phyloP scores from a whole-genome alignment of 345 rosid genomes.

The Laguncularia racemosa region DNA sequence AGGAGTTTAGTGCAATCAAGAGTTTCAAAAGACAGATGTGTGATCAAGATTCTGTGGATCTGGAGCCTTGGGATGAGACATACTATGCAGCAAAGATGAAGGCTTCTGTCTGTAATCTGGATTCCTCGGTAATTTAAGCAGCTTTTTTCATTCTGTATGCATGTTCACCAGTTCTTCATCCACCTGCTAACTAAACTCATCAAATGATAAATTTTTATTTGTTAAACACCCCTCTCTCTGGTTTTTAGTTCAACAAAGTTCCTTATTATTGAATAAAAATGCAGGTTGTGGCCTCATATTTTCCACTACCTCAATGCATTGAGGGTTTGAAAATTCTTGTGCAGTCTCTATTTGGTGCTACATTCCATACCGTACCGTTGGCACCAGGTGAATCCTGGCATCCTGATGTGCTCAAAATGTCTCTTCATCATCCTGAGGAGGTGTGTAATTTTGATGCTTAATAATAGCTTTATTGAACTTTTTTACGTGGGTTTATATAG shows the following conservation, averaged over 20 bases:
- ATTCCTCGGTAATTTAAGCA: slow-evolving; percentile 58
- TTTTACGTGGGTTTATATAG: too few relatives aligned
- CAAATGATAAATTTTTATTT: too few relatives aligned
- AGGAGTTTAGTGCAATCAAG: slow-evolving; percentile 68
- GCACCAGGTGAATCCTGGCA: slow-evolving; percentile 97
- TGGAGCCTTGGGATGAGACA: slow-evolving; percentile 97
- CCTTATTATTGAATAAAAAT: background rate
- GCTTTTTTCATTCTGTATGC: slow-evolving; percentile 9
- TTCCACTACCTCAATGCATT: slow-evolving; percentile 72
- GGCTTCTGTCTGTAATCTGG: slow-evolving; percentile 61
- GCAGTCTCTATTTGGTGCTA: slow-evolving; percentile 77
- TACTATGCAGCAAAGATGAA: slow-evolving; percentile 79
- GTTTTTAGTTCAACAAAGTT: too few relatives aligned
- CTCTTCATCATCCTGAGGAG: slow-evolving; percentile 88
- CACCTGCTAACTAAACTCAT: too few relatives aligned
- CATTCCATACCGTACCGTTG: slow-evolving; percentile 47
- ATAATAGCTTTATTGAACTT: background rate
- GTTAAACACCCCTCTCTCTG: too few relatives aligned
- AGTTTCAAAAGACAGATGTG: slow-evolving; percentile 54
- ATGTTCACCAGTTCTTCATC: background rate
- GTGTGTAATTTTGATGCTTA: slow-evolving; percentile 36
- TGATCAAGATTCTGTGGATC: slow-evolving; percentile 39
- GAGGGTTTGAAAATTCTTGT: slow-evolving; percentile 79
- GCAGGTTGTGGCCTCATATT: slow-evolving; percentile 83
- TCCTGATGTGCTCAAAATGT: slow-evolving; percentile 77